Conservation (phyloP, 2,329 filamentous ascomycete species). For the Zymoseptoria crescenta region DNA sequence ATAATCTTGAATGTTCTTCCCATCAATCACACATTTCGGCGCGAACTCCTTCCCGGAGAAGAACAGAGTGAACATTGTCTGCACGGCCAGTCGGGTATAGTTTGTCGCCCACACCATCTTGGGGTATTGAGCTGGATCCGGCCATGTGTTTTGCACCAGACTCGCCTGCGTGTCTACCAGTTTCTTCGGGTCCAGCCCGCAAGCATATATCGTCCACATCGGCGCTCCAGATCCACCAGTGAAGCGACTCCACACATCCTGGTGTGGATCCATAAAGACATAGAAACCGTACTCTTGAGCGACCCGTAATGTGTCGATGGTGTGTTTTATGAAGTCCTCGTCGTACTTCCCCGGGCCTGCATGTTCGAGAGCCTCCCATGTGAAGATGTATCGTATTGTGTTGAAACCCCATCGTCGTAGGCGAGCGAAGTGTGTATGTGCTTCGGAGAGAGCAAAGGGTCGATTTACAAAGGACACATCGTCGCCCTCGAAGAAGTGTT, state of each 20-base stretch:
- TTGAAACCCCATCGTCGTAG: constrained; percentile 90
- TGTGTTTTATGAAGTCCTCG: constrained; percentile 86
- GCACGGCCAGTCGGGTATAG: constrained; percentile 77
- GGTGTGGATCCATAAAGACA: constrained; percentile 97
- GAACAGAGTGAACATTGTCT: constrained; percentile 90
- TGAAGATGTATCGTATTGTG: constrained; percentile 92
- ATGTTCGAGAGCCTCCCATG: constrained; percentile 97
- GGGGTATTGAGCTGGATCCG: constrained; percentile 75
- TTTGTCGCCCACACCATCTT: constrained; percentile 99
- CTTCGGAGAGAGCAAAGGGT: constrained; percentile 76
- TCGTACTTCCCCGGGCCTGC: constrained; percentile 87
- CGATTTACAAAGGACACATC: constrained; percentile 80
- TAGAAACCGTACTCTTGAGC: constrained; percentile 91
- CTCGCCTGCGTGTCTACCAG: constrained; percentile 85
- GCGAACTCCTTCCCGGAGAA: constrained; percentile 87
- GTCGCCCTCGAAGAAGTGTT: constrained; percentile 88
- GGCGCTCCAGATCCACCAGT: constrained; percentile 92
- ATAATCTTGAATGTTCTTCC: constrained; percentile 93
- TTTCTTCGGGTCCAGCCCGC: constrained; percentile 75
- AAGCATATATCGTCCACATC: constrained; percentile 95
- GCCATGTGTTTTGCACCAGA: constrained; percentile 89
- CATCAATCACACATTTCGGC: constrained; percentile 90
- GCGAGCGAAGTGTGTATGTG: constrained; percentile 76
- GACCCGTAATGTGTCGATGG: constrained; percentile 72
- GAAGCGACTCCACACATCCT: constrained; percentile 96